Conservation (phyloP, 1,139 yeast species). For the Suhomyces bokatorum region DNA sequence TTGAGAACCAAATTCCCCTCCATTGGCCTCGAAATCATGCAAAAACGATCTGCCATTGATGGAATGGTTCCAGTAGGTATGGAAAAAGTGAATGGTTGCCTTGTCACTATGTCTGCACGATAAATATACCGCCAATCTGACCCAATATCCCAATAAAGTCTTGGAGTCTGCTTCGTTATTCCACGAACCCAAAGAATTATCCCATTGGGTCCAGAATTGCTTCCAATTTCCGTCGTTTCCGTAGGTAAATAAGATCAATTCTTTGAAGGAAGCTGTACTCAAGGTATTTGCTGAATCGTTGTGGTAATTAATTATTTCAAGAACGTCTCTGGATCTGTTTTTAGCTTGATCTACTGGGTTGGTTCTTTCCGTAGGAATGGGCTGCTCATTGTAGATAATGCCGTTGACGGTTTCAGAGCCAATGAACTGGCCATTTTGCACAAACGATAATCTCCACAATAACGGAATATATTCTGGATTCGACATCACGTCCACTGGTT, state of each 20-base stretch:
- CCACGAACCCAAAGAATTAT: conserved; percentile 21
- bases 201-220: conserved; percentile 46
- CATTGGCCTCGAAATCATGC: conserved; percentile 21
- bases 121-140: conserved; percentile 37
- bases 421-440: conserved; percentile 18
- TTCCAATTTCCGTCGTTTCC: conserved; percentile 44
- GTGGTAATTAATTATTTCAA: conserved; percentile 28
- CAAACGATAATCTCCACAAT: conserved; percentile 35
- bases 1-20: conserved; percentile 20
- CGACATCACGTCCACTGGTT: conserved; percentile 24
- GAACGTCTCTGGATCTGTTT: conserved; percentile 34
- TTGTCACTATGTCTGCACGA: conserved; percentile 29
- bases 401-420: conserved; percentile 30
- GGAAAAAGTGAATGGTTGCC: conserved; percentile 35
- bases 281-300: conserved; percentile 14
- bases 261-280: conserved; percentile 26
- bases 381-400: conserved; percentile 22
- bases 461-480: conserved; percentile 35
- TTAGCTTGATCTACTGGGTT: conserved; percentile 23
- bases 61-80: conserved; percentile 31
- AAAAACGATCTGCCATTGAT: conserved; percentile 28
- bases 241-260: conserved; percentile 36
- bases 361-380: conserved; percentile 11
- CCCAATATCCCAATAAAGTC: conserved; percentile 28
- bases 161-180: conserved; percentile 11